Base-by-base conservation (phyloP, 768 basidiomycete species). In the Termitomyces sp. region DNA sequence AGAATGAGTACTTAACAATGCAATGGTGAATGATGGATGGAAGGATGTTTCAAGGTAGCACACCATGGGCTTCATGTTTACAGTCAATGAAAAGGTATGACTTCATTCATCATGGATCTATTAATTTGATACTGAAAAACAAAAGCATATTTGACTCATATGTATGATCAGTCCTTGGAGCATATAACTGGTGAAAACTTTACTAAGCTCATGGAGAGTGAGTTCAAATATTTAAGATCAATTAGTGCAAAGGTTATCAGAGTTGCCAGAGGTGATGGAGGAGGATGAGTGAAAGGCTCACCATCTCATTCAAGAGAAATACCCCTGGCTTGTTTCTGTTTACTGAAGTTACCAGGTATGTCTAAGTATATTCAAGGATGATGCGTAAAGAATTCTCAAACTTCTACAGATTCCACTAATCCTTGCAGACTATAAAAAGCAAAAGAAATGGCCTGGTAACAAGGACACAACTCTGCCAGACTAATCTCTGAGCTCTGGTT, bases 21-120 rank as follows among this genome's bases (percentile, higher is more conserved):
- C 25, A 25, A 25, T 25, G 25, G 25, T 25, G 25, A 25, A 25
- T 25, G 25, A 25, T 25, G 25, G 25, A 25, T 25, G 56, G 56
- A 57, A 46, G 56, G 56, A 57, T 37, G 20, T 57, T 0, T 57
- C 17, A 20, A 57, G 11, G 56, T 48, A 57, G 32, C 56, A 57
- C 34, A 31, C 48, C n/a, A 46, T 57, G 14, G 31, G 56, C 9
- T 25, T 25, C 25, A 25, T 25, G 1, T 25, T 25, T 25, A 25
- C 25, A 25, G 25, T 25, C 1, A 25, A 25, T 25, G 25, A 25
- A 25, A 25, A 25, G 25, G 25, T 25, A 25, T 25, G 25, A 25
- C 25, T 25, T 45, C 20, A 45, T 45, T 45, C n/a, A 45, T 8
- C n/a, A 6, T 45, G 3, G 10, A 45, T n/a, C 4, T 46, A 10